These are phyloP conservation scores for Rosa lucieae DNA, from an alignment of 306 rosid species.

Conservation along the genomic window DNA sequence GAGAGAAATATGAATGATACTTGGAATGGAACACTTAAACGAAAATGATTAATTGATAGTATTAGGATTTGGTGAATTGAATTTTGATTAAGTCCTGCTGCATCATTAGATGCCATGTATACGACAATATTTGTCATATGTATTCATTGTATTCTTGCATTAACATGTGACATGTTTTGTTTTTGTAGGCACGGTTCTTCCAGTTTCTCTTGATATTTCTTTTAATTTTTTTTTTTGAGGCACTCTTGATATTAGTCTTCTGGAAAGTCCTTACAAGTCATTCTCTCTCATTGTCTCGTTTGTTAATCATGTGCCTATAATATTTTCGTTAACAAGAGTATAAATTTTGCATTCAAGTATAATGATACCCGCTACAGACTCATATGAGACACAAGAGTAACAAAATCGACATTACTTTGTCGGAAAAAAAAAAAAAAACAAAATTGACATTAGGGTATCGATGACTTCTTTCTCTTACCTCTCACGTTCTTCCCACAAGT, in stretches of 20 bases:
- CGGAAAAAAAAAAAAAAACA: too few relatives aligned
- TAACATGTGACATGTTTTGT: neutral
- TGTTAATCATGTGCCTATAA: neutral
- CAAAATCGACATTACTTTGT: too few relatives aligned
- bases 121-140: neutral
- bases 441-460: too few relatives aligned
- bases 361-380: too few relatives aligned
- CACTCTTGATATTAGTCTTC: neutral
- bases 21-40: neutral
- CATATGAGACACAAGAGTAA: neutral
- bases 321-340: too few relatives aligned
- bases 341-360: too few relatives aligned
- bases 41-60: neutral
- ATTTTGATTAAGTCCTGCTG: neutral
- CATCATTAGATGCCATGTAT: neutral
- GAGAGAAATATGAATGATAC: slow-evolving; percentile 16
- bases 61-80: neutral
- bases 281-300: neutral
- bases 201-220: neutral
- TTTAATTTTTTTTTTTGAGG: too few relatives aligned
- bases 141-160: neutral
- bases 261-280: neutral
- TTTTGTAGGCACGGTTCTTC: neutral
- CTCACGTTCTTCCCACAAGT: neutral
- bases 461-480: neutral